Conservation (phyloP, 139 green algal genomes). For the Micractinium sp. region DNA sequence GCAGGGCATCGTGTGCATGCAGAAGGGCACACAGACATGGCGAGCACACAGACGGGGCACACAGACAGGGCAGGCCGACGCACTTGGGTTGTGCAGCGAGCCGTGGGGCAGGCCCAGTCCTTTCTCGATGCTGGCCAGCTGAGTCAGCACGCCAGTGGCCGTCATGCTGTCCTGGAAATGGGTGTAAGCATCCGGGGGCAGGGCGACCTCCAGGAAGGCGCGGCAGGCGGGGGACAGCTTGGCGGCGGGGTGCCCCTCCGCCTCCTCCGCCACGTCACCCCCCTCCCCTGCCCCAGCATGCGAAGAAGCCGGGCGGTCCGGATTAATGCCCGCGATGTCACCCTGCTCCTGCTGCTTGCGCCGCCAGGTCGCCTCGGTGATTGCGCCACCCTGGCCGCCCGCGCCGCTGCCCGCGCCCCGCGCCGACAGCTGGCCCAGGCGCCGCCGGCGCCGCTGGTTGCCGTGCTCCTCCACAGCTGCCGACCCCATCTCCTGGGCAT, state of each 20-base stretch:
- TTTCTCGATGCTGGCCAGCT: background rate
- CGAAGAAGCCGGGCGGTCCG: background rate
- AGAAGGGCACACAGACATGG: background rate
- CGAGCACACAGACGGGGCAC: background rate
- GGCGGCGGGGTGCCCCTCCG: background rate
- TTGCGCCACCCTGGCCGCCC: background rate
- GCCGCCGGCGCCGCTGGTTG: background rate
- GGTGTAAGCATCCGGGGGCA: background rate
- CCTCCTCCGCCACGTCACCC: background rate
- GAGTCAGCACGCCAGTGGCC: background rate
- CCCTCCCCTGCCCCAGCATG: background rate
- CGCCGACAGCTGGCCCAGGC: background rate
- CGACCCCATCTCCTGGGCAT: background rate
- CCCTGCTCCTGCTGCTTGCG: background rate
- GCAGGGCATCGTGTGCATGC: background rate
- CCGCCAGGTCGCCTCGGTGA: background rate
- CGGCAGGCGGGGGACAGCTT: background rate
- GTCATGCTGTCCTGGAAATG: conserved; percentile 7
- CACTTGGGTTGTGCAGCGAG: conserved; percentile 25
- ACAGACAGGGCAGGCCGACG: background rate
- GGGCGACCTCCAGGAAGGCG: conserved; percentile 2
- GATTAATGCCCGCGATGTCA: background rate
- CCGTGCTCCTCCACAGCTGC: background rate
- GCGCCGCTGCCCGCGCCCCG: background rate
- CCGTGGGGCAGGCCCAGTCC: conserved; percentile 20